These are phyloP conservation scores for Pseudopyrenochaeta lycopersici DNA, from an alignment of 2,329 filamentous ascomycete genomes.

Conservation along the genomic window DNA sequence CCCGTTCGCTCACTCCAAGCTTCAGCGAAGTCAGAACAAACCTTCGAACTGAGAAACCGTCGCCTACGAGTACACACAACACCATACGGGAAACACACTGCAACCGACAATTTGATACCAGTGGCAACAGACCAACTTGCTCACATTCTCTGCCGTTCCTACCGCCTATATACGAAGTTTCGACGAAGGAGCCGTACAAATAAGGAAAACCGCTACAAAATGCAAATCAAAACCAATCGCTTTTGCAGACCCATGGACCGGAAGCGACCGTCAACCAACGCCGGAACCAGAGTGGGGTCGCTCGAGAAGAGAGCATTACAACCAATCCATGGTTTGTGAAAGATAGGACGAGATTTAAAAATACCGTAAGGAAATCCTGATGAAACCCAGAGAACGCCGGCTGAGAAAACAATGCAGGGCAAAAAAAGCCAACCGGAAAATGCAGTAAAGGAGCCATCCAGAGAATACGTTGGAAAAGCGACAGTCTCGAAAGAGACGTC, in stretches of 20 bases:
- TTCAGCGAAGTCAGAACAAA: not conserved
- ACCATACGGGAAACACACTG: conserved; percentile 13
- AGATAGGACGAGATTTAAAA: conserved; percentile 26
- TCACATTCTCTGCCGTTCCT: conserved; percentile 32
- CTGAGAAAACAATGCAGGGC: conserved; percentile 40
- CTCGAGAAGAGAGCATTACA: conserved; percentile 41
- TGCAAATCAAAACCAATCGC: conserved; percentile 40
- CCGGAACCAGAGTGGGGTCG: conserved; percentile 40
- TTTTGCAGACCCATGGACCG: conserved; percentile 40
- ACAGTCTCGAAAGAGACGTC: conserved; percentile 19
- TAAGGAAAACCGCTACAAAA: conserved; percentile 40
- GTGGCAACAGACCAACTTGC: conserved; percentile 18
- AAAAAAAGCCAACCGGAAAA: conserved; percentile 39
- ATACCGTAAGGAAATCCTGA: conserved; percentile 28
- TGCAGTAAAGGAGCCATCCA: conserved; percentile 43
- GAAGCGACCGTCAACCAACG: conserved; percentile 31
- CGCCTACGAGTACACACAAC: conserved; percentile 13
- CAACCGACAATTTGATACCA: conserved; percentile 18
- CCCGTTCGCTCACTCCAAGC: not conserved
- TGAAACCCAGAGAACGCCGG: conserved; percentile 32
- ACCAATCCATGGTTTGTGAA: conserved; percentile 39
- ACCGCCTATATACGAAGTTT: conserved; percentile 35
- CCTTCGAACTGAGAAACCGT: not conserved
- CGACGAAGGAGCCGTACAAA: conserved; percentile 29
- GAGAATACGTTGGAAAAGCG: conserved; percentile 38